phyloP scores from a whole-genome alignment of 1,284 basidiomycete species.

The Microbotryomycetes sp. region DNA sequence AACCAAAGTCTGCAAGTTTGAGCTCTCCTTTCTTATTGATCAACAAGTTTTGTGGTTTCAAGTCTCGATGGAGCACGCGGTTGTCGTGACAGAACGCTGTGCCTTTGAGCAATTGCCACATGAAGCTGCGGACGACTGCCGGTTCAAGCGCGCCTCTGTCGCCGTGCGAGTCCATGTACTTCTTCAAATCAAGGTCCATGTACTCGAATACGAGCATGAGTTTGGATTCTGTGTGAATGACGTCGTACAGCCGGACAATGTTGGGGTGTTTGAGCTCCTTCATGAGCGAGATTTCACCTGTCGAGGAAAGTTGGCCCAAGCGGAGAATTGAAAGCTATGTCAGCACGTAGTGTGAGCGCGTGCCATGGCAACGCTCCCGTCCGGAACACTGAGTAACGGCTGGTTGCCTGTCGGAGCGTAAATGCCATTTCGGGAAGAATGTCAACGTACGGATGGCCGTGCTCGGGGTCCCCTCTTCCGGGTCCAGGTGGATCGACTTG shows the following conservation, averaged over 20 bases:
- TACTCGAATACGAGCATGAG: slow-evolving; percentile 98
- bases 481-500: slow-evolving; percentile 92
- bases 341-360: too few species aligned
- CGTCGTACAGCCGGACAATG: slow-evolving; percentile 92
- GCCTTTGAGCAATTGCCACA: slow-evolving; percentile 95
- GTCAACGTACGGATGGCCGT: slow-evolving; percentile 94
- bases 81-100: slow-evolving; percentile 99
- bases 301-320: too few species aligned
- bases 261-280: slow-evolving; percentile 94
- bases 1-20: slow-evolving; percentile 83
- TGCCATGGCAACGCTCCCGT: too few species aligned
- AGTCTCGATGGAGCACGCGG: slow-evolving; percentile 90
- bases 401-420: too few species aligned
- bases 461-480: slow-evolving; percentile 89
- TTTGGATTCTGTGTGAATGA: slow-evolving; percentile 84
- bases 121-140: slow-evolving; percentile 87
- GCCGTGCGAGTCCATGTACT: slow-evolving; percentile 98
- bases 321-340: too few species aligned
- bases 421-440: too few species aligned
- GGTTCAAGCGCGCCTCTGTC: slow-evolving; percentile 91
- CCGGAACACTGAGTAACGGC: too few species aligned
- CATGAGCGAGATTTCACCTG: slow-evolving; percentile 92
- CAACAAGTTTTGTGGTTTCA: slow-evolving; percentile 95
- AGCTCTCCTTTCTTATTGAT: slow-evolving; percentile 96
- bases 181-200: slow-evolving; percentile 97